Base-by-base conservation (phyloP, 2,329 filamentous ascomycete genomes). In the Fusarium begoniae region DNA sequence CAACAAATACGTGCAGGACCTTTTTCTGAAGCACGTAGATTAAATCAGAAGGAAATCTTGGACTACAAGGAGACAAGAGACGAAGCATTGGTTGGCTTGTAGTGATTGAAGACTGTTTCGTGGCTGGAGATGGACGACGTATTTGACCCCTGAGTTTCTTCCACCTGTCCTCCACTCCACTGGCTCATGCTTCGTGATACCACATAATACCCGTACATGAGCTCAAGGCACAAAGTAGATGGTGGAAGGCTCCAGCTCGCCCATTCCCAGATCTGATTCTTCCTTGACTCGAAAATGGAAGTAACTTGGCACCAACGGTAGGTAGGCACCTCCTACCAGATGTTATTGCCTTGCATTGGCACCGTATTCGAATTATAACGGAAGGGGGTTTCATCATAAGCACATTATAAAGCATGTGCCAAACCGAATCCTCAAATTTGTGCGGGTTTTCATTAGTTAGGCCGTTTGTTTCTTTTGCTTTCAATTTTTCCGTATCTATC, bases 161-260 rank as follows among this genome's bases (percentile, higher is more conserved):
- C 30, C 7, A 6, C 32, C 9, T 26, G 32, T 53, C 13, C 50
- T 35, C 32, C 32, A 35, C 32, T 35, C 32, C 32, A 35, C 14
- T 35, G 32, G 35, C 35, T 17, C 17, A 18, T 6, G 32, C 32
- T 37, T 53, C n/a, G 32, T 37, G n/a, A 22, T 53, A 14, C 22
- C 32, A 8, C 13, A 35, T 26, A 24, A 2, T 28, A 8, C 43
- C 24, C 11, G 4, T 30, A 48, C 26, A 15, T 22, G 45, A 48
- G 13, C 45, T 12, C 0, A 26, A 6, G 20, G 9, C 44, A 35
- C 32, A 35, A 35, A 35, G 1, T 12, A 2, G 4, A 4, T 3
- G 9, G 24, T 45, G 43, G 24, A 20, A 12, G 20, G 26, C 26
- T 12, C 20, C 9, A 28, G 2, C 20, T 48, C 45, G 26, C 45